Base-by-base conservation (phyloP, 169 alveolate genomes). In the Cryptosporidium andersoni region DNA sequence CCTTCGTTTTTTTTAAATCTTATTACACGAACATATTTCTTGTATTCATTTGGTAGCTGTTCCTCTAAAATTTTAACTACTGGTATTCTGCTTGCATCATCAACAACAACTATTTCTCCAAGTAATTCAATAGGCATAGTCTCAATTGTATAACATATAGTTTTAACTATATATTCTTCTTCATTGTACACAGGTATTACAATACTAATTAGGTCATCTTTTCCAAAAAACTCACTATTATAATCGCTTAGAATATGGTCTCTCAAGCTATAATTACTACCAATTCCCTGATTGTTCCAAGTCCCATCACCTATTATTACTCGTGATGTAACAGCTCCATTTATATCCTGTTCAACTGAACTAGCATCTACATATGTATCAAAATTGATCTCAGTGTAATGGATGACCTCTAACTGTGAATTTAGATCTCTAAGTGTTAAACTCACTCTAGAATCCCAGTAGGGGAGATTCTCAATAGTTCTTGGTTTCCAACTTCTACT, bases 171-270 rank as follows among this genome's bases (percentile, higher is more conserved):
- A 52, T 34, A 60, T 82, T 90, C 64, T 14, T 90, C 91, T 65
- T 90, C 93, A 60, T 90, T 88, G 64, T 82, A 85, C 5, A 91
- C 93, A 34, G 91, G 91, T 64, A 90, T 66, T 66, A 90, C 90
- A 7, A 90, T 47, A 25, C 85, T 74, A 9, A 74, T 74, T 74
- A 6, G 48, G 49, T 74, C 85, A 39, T 43, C 49, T 74, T 74
- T 51, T 3, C 55, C 45, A 14, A 58, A 74, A 5, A 58, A 8
- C 6, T 45, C 14, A 2, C 9, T 3, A 8, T 52, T 60, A 16
- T n/a, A 1, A 0, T 25, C 25, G 25, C 25, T 25, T 25, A 25
- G 25, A 25, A 25, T 25, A 25, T 25, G 25, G 25, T 25, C 25
- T 0, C 25, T 25, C 25, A 25, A 25, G 25, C 25, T 25, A 25